Percentiles rank a stretch among this genome's conserved stretches.
These are phyloP conservation scores for Ophiorrhiza pumila DNA, from an alignment of 257 asterid genomes.

Conservation along the genomic window DNA sequence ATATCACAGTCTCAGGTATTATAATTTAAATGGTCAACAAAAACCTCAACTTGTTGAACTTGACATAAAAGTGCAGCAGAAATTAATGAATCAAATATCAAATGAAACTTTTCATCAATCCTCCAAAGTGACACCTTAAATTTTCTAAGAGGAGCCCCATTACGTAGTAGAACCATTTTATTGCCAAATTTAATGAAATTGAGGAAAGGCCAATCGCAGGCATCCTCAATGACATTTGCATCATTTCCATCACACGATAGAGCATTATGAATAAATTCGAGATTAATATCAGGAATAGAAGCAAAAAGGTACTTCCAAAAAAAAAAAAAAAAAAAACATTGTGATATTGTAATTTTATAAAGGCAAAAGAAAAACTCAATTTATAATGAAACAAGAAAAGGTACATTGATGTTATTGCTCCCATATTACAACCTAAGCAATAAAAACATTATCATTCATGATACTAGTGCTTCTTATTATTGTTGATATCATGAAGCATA, in stretches of 20 bases:
- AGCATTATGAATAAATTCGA: not conserved
- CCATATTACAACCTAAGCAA: too few relatives aligned
- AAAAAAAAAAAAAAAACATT: too few relatives aligned
- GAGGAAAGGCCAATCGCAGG: not conserved
- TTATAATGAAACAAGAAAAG: too few relatives aligned
- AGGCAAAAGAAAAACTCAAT: too few relatives aligned
- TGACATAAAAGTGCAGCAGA: not conserved
- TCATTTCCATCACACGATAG: too few relatives aligned
- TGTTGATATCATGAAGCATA: slow-evolving; percentile 69
- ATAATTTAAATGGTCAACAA: not conserved
- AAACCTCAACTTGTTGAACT: not conserved
- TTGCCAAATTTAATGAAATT: not conserved
- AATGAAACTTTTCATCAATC: not conserved
- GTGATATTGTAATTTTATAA: too few relatives aligned
- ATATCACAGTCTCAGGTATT: not conserved
- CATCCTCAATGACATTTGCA: too few relatives aligned
- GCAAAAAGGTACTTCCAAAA: slow-evolving; percentile 1
- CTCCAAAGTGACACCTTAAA: not conserved
- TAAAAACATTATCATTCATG: too few relatives aligned
- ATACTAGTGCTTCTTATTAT: slow-evolving; percentile 60
- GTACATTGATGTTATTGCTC: too few relatives aligned
- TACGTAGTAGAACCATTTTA: not conserved
- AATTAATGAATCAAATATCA: not conserved
- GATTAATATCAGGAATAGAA: slow-evolving; percentile 1
- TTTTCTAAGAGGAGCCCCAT: not conserved